These are phyloP conservation scores for Tuber brumale DNA, from an alignment of 495 filamentous ascomycete species.

Conservation along the genomic window DNA sequence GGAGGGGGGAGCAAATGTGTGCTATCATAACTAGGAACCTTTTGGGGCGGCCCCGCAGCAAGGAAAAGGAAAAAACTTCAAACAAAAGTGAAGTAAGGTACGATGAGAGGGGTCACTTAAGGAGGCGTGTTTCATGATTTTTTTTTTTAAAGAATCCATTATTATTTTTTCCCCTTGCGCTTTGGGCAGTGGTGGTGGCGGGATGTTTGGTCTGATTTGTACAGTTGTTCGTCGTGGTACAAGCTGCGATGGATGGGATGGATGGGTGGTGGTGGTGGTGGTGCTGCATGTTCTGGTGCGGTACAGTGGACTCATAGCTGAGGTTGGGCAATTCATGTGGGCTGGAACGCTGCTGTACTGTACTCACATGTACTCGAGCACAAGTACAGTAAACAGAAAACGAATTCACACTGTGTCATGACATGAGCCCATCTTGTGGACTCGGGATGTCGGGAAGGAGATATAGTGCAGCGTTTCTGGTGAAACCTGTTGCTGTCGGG, in stretches of 20 bases:
- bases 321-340: not conserved
- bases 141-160: not conserved
- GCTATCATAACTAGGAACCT: not conserved
- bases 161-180: not conserved
- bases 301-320: not conserved
- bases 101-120: not conserved
- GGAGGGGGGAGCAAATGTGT: not conserved
- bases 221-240: slow-evolving; percentile 1
- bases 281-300: too few species aligned
- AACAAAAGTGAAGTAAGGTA: slow-evolving; percentile 2
- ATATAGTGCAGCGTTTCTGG: slow-evolving; percentile 6
- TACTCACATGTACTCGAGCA: not conserved
- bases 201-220: slow-evolving; percentile 1
- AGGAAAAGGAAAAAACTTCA: not conserved
- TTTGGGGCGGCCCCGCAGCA: not conserved
- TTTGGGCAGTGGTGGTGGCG: not conserved
- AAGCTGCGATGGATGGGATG: not conserved
- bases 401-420: not conserved
- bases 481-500: slow-evolving; percentile 2
- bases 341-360: not conserved
- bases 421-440: slow-evolving; percentile 6
- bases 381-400: not conserved
- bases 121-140: not conserved
- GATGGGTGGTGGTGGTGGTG: not conserved
- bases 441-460: not conserved